These are phyloP conservation scores for Colletotrichum tofieldiae DNA, from an alignment of 2,329 filamentous ascomycete genomes.

Conservation along the genomic window DNA sequence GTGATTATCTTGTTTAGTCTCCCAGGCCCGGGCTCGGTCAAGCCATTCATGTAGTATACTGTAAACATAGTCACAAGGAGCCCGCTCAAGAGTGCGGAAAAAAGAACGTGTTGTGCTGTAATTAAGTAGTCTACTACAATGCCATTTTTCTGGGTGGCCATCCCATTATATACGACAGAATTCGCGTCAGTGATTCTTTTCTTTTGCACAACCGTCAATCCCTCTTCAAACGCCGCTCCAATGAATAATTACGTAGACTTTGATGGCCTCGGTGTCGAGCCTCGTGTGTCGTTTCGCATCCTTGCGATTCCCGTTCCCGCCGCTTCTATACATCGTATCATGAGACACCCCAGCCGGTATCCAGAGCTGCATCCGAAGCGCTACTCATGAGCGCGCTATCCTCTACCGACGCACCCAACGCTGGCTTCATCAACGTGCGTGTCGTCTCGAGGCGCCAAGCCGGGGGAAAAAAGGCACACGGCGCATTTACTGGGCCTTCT, in stretches of 20 bases:
- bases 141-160: constrained; percentile 35
- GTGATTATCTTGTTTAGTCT: no score
- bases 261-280: constrained; percentile 16
- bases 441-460: not conserved
- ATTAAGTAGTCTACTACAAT: constrained; percentile 43
- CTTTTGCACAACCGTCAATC: constrained; percentile 32
- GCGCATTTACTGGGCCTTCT: constrained; percentile 75
- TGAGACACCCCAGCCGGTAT: constrained; percentile 16
- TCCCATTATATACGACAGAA: constrained; percentile 42
- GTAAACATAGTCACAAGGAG: not conserved
- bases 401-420: not conserved
- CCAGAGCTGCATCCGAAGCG: constrained; percentile 3
- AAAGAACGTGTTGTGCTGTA: constrained; percentile 4
- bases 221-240: constrained; percentile 43
- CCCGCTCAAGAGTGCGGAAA: not conserved
- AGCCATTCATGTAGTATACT: not conserved
- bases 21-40: not conserved
- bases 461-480: not conserved
- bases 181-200: constrained; percentile 2
- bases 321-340: constrained; percentile 39
- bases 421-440: not conserved
- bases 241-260: constrained; percentile 42
- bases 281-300: constrained; percentile 32
- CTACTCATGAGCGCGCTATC: not conserved
- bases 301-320: constrained; percentile 26